Conservation (phyloP, 2,329 filamentous ascomycete genomes). For the Aspergillus pseudonomiae region DNA sequence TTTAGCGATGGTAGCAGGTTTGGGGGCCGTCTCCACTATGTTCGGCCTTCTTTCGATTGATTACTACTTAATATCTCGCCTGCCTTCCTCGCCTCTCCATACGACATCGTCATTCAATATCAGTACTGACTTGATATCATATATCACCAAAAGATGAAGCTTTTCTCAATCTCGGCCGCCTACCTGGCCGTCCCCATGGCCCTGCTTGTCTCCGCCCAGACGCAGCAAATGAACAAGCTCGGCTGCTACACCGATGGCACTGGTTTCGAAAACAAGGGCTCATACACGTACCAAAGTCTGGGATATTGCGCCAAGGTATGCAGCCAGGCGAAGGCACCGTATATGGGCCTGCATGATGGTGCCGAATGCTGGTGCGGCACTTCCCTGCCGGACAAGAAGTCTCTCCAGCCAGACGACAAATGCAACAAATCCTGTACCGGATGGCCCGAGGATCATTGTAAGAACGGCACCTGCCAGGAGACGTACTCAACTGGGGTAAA, state of each 20-base stretch:
- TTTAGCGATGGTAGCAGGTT: neutral
- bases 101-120: neutral
- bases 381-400: neutral
- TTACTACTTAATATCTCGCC: neutral
- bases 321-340: neutral
- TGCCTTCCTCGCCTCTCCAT: neutral
- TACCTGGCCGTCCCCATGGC: neutral
- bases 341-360: slow-evolving; percentile 4
- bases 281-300: slow-evolving; percentile 1
- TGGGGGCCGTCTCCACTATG: neutral
- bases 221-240: neutral
- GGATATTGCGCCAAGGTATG: slow-evolving; percentile 8
- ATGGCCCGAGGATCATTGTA: slow-evolving; percentile 1
- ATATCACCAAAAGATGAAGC: neutral
- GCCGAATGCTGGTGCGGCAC: slow-evolving; percentile 11
- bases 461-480: neutral
- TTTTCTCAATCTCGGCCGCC: neutral
- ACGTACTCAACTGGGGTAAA: too few species aligned
- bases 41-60: neutral
- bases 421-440: slow-evolving; percentile 9
- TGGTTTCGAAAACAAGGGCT: neutral
- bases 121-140: neutral
- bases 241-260: slow-evolving; percentile 8
- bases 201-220: neutral
- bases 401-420: neutral